Evolutionary conservation across 805 yeast species (phyloP).

Genomic region (Brettanomyces nanus): DNA sequence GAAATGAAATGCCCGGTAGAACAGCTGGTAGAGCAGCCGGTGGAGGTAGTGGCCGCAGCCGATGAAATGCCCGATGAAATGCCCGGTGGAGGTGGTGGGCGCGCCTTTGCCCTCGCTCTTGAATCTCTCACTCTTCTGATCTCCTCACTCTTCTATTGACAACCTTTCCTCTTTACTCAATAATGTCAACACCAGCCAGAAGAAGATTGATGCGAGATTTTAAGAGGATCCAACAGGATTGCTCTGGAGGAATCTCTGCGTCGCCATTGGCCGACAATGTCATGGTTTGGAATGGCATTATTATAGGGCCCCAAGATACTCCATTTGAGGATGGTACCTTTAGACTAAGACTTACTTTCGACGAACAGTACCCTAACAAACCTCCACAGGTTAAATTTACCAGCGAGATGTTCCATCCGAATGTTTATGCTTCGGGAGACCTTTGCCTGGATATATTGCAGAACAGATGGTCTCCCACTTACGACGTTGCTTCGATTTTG

Average conservation of each 20-base stretch:
- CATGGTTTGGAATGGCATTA: conserved; percentile 97
- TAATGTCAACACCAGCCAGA: conserved; percentile 97
- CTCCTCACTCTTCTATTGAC: neutral
- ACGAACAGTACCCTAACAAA: conserved; percentile 95
- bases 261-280: conserved; percentile 96
- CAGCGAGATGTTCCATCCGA: conserved; percentile 96
- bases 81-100: too few species aligned
- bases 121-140: neutral
- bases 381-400: conserved; percentile 91
- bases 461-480: conserved; percentile 97
- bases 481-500: conserved; percentile 90
- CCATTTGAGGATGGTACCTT: conserved; percentile 98
- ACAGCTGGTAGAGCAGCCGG: too few species aligned
- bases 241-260: conserved; percentile 97
- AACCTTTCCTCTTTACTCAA: conserved; percentile 3
- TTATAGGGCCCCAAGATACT: conserved; percentile 94
- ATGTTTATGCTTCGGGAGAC: conserved; percentile 93
- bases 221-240: conserved; percentile 96
- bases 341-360: conserved; percentile 76
- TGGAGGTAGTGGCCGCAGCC: too few species aligned
- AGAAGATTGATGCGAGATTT: conserved; percentile 98
- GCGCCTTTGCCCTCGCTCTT: neutral
- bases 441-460: conserved; percentile 92
- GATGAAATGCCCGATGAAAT: too few species aligned
- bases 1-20: too few species aligned